Evolutionary conservation across 345 rosid species (phyloP).

Genomic region (Salix purpurea): DNA sequence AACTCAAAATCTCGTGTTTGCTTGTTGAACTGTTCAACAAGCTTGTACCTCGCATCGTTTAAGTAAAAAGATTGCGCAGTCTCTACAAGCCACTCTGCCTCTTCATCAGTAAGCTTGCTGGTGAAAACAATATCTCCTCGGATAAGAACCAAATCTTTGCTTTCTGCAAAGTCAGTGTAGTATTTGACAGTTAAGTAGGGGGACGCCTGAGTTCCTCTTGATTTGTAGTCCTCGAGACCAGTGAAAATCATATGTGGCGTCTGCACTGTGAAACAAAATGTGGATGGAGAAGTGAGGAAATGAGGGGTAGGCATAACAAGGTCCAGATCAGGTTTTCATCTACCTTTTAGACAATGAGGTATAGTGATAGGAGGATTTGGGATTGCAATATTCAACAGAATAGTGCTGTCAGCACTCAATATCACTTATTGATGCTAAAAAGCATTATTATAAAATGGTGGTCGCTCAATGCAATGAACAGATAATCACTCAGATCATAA

Average conservation of each 20-base stretch:
- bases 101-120: slow-evolving; percentile 79
- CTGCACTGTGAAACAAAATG: slow-evolving; percentile 58
- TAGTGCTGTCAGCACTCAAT: background rate
- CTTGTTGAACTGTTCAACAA: slow-evolving; percentile 79
- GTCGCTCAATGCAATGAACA: background rate
- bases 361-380: background rate
- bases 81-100: slow-evolving; percentile 93
- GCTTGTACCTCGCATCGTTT: slow-evolving; percentile 70
- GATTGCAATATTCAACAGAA: background rate
- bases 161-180: slow-evolving; percentile 79
- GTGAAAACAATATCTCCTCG: slow-evolving; percentile 85
- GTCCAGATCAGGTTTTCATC: background rate
- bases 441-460: background rate
- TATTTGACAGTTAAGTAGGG: slow-evolving; percentile 64
- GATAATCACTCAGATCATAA: background rate
- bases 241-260: slow-evolving; percentile 85
- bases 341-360: background rate
- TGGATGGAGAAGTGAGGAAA: background rate
- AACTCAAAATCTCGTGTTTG: slow-evolving; percentile 74
- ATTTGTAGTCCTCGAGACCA: slow-evolving; percentile 97
- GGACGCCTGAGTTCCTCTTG: slow-evolving; percentile 91
- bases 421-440: background rate
- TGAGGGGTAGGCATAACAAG: background rate
- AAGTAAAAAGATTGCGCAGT: slow-evolving; percentile 79
- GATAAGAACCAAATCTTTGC: slow-evolving; percentile 74